These are phyloP conservation scores for Solanum medicagineum DNA, from an alignment of 257 asterid genomes.

Conservation along the genomic window DNA sequence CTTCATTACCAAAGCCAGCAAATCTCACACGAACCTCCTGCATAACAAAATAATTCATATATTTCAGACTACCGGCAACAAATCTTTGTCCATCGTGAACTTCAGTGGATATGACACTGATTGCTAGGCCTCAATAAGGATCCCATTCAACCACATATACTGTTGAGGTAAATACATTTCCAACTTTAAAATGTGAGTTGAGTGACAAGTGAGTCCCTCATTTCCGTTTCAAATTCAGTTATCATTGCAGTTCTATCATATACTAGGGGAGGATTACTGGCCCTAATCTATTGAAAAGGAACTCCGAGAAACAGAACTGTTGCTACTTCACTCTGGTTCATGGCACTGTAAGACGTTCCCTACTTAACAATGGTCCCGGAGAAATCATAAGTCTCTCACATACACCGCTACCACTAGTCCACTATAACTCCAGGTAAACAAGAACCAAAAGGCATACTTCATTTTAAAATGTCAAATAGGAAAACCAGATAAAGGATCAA, in stretches of 20 bases:
- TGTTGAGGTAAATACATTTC: neutral
- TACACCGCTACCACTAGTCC: neutral
- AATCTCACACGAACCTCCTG: conserved; percentile 83
- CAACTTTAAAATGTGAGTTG: neutral
- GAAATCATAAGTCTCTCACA: neutral
- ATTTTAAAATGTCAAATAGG: neutral
- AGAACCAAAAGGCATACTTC: neutral
- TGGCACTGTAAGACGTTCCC: neutral
- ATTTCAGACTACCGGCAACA: neutral
- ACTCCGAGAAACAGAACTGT: neutral
- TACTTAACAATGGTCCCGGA: neutral
- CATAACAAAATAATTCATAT: neutral
- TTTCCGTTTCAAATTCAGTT: neutral
- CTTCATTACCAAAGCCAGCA: conserved; percentile 61
- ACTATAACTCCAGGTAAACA: neutral
- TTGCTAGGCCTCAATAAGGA: neutral
- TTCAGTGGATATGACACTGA: neutral
- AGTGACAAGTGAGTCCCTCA: neutral
- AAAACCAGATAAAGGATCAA: neutral
- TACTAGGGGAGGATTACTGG: neutral
- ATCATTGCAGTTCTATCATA: neutral
- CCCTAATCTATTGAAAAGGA: neutral
- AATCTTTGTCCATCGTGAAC: neutral
- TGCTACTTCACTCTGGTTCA: neutral
- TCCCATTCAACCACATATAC: neutral